Base-by-base conservation (phyloP, 257 asterid species). In the Asclepias syriaca region DNA sequence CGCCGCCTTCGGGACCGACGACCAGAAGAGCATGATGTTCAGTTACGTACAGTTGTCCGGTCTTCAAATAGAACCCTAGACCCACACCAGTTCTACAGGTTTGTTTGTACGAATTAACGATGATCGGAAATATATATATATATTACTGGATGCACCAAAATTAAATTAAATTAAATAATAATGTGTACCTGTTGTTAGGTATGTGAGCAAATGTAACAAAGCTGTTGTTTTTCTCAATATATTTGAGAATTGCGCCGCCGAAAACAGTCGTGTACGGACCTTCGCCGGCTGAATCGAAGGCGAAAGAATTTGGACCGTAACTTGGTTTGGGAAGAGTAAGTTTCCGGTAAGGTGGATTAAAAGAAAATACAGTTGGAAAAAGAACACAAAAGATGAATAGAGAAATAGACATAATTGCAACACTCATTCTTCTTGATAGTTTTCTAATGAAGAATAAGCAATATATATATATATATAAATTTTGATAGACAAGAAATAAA, bases 231-330 rank as follows among this genome's bases (percentile, higher is more conserved):
- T 77, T 71, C 72, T 69, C 81, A 43, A 66, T 22, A 65, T 58
- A 78, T 69, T 73, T 81, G 76, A 84, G 77, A 50, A 86, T 69
- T 43, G 87, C 77, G 57, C 89, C 91, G 68, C 83, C 89, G 14
- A 60, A 78, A 51, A 84, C 82, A 32, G 81, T 84, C 3, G 87
- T 82, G 74, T 86, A 83, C 46, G 83, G 85, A 32, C 87, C 90
- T 0, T 13, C 46, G 11, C 72, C 72, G 22, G 43, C 22, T 14
- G 78, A 24, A 45, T 83, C 87, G 19, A 82, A 77, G 5, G 85
- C 77, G 19, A 29, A 39, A 3, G 86, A 55, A 21, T 84, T 84
- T 6, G 81, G 81, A 22, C 89, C 87, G 3, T 18, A 7, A 0
- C 69, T 24, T 45, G 77, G 81, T 34, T 34, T 4, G 39, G 39